Base-by-base conservation (phyloP, 1,139 yeast species). In the Candida frijolesensis region DNA sequence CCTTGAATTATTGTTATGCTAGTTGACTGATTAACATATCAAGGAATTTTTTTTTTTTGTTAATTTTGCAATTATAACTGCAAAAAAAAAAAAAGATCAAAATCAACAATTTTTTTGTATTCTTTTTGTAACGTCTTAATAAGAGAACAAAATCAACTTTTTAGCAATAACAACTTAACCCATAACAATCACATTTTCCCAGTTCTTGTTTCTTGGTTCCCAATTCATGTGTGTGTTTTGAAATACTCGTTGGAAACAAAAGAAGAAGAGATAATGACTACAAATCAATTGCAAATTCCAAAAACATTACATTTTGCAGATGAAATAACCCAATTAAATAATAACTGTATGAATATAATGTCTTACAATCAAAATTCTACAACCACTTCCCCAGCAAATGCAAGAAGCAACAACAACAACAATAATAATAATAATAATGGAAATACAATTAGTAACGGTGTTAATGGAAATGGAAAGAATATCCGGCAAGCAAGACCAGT, bases 301-400 rank as follows among this genome's bases (percentile, higher is more conserved):
- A 44, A 47, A 33, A 44, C 50, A 19, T 45, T 47, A 18, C 44
- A 47, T 34, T 47, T 47, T 44, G 50, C 50, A 18, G 46, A 45
- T 40, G 50, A 47, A 34, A 44, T 45, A 15, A 39, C 46, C 12
- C 42, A 40, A 10, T 34, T 40, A 14, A 45, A 45, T 33, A 45
- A 39, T 19, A 45, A 39, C 32, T 45, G 39, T 16, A 22, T 35
- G 12, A 37, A 33, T 18, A 19, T 42, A 11, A 42, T 29, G 11
- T 42, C 44, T 4, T 42, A 42, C 14, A 42, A 30, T 41, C 34
- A 39, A 39, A 39, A 22, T 16, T 8, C 30, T 8, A 19, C 42
- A 19, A 22, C 30, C 12, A 22, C 30, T 25, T 25, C 29, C 7
- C 29, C 29, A 25, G 7, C 29, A 6, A 25, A 25, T 25, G 7